Percentiles rank a stretch among this genome's conserved stretches.
These are phyloP conservation scores for Aplosporella prunicola DNA, from an alignment of 2,329 filamentous ascomycete genomes.

Conservation along the genomic window DNA sequence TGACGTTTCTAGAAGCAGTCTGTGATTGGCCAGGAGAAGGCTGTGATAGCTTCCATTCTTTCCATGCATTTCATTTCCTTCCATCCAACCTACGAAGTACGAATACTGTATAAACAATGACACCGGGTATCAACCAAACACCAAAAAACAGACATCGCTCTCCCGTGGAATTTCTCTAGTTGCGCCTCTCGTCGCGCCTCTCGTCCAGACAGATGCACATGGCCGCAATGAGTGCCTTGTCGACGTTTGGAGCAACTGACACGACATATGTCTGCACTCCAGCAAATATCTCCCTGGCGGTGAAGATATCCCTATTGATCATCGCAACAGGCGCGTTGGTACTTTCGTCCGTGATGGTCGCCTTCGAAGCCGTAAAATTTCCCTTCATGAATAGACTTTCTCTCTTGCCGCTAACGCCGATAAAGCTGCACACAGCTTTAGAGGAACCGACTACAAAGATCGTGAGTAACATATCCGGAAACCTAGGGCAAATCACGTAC, in stretches of 20 bases:
- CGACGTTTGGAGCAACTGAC: conserved; percentile 53
- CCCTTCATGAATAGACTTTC: conserved; percentile 44
- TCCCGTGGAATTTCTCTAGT: too few species aligned
- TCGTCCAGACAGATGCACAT: conserved; percentile 62
- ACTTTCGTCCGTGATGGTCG: conserved; percentile 47
- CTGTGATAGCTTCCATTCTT: neutral
- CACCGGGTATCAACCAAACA: conserved; percentile 4
- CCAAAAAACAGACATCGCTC: too few species aligned
- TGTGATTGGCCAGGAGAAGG: neutral
- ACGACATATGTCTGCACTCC: conserved; percentile 58
- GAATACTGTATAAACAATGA: too few species aligned
- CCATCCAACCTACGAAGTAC: neutral
- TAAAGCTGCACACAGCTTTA: conserved; percentile 36
- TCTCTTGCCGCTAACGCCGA: conserved; percentile 19
- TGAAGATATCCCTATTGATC: conserved; percentile 52
- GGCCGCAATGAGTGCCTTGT: conserved; percentile 56
- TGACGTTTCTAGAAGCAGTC: neutral
- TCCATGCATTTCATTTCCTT: neutral
- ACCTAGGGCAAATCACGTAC: too few species aligned
- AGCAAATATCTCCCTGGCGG: conserved; percentile 47
- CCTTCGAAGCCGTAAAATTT: conserved; percentile 49
- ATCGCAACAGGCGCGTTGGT: conserved; percentile 45
- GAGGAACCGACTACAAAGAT: neutral
- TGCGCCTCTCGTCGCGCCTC: conserved; percentile 47
- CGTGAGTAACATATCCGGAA: neutral